Evolutionary conservation across 768 basidiomycete species (phyloP).

Genomic region (Suillus variegatus): DNA sequence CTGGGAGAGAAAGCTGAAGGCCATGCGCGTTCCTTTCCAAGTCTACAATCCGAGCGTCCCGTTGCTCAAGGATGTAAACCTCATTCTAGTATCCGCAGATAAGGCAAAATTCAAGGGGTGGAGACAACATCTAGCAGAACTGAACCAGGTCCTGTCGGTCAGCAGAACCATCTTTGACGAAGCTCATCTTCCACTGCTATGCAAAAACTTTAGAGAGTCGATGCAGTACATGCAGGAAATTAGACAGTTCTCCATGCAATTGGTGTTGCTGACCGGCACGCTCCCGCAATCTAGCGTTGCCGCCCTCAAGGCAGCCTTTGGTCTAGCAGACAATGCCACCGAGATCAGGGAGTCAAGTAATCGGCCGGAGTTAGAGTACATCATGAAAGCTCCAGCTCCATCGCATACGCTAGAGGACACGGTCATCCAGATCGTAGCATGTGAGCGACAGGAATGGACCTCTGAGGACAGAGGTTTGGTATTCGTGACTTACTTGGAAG

Average conservation of each 20-base stretch:
- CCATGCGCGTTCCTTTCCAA: conserved; percentile 18
- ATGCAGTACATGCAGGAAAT: conserved; percentile 15
- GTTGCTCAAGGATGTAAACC: not conserved
- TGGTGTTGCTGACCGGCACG: conserved; percentile 25
- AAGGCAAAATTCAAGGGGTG: conserved; percentile 8
- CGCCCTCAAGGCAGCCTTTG: conserved; percentile 7
- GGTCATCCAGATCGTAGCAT: not conserved
- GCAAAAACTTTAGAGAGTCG: conserved; percentile 12
- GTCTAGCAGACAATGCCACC: not conserved
- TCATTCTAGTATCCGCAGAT: conserved; percentile 12
- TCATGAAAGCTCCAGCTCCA: not conserved
- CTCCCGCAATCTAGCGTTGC: conserved; percentile 9
- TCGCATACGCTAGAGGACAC: not conserved
- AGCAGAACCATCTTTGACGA: conserved; percentile 25
- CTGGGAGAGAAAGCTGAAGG: conserved; percentile 17
- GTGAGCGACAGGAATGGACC: accelerated
- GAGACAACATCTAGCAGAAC: conserved; percentile 3
- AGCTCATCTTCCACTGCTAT: conserved; percentile 18
- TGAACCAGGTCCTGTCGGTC: not conserved
- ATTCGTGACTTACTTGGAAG: conserved; percentile 10
- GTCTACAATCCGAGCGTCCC: conserved; percentile 6
- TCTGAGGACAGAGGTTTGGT: conserved; percentile 8
- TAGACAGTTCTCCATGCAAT: conserved; percentile 12
- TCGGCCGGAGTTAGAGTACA: conserved; percentile 20
- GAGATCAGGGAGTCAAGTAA: conserved; percentile 3